A percentile compares a stretch with the other conserved stretches of the same genome.
These are phyloP conservation scores for Aquilaria malaccensis DNA, from an alignment of 345 rosid genomes.

Conservation along the genomic window DNA sequence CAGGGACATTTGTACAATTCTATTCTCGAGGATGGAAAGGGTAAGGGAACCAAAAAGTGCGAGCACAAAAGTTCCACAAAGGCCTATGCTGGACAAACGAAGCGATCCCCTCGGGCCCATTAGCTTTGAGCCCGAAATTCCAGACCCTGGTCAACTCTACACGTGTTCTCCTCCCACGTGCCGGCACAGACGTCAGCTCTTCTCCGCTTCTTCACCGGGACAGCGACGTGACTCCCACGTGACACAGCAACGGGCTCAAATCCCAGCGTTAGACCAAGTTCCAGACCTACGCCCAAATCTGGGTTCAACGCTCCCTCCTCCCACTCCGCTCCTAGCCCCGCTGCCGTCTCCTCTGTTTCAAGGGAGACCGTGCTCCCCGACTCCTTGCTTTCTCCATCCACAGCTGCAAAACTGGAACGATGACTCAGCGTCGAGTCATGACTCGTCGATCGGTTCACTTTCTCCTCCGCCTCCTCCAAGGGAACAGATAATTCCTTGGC, in stretches of 20 bases:
- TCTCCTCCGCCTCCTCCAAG: constrained; percentile 12
- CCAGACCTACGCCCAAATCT: constrained; percentile 21
- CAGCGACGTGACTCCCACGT: constrained; percentile 35
- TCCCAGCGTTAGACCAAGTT: constrained; percentile 39
- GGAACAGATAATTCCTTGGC: background rate
- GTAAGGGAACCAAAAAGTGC: no score
- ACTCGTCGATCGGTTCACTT: constrained; percentile 53
- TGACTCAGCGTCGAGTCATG: constrained; percentile 92
- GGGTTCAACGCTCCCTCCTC: constrained; percentile 2
- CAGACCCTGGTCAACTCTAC: constrained; percentile 47
- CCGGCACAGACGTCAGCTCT: constrained; percentile 7
- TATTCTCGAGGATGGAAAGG: no score
- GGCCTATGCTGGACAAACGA: no score
- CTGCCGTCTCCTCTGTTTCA: constrained; percentile 41
- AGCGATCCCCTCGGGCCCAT: no score
- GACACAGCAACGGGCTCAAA: constrained; percentile 22
- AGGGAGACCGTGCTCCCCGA: constrained; percentile 59
- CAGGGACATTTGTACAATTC: no score
- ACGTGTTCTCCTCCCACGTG: constrained; percentile 16
- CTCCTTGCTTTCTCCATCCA: constrained; percentile 56
- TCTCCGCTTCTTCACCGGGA: constrained; percentile 55
- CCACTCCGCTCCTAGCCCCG: constrained; percentile 25
- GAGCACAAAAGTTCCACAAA: no score
- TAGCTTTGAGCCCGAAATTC: constrained; percentile 17
- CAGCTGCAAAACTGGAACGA: constrained; percentile 60